Evolutionary conservation across 345 rosid species (phyloP).

Genomic region (Rhodomyrtus tomentosa): DNA sequence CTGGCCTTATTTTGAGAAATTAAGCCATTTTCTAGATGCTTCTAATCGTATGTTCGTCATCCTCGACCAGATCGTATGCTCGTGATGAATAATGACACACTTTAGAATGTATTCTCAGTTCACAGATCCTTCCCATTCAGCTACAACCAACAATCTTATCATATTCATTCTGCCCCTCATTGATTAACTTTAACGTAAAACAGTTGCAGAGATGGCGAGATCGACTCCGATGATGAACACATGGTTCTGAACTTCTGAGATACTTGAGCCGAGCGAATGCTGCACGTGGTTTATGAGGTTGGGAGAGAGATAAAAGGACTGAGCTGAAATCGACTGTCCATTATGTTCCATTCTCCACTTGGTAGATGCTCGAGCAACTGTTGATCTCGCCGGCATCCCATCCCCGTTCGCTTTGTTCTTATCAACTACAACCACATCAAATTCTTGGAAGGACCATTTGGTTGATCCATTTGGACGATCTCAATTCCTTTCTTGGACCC

Average conservation of each 20-base stretch:
- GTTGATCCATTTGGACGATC: conserved; percentile 54
- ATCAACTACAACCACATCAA: conserved; percentile 56
- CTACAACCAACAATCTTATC: not conserved
- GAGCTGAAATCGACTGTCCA: conserved; percentile 60
- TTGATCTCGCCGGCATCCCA: conserved; percentile 69
- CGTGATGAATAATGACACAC: no score
- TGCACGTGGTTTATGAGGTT: conserved; percentile 51
- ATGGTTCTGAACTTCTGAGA: conserved; percentile 40
- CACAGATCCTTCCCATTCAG: not conserved
- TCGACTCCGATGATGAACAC: conserved; percentile 56
- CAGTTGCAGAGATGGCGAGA: conserved; percentile 26
- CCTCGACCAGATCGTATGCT: no score
- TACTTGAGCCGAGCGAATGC: conserved; percentile 38
- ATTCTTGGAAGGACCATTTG: conserved; percentile 22
- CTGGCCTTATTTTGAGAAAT: no score
- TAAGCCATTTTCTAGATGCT: no score
- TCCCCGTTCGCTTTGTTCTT: conserved; percentile 60
- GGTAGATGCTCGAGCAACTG: conserved; percentile 45
- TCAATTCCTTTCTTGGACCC: conserved; percentile 37
- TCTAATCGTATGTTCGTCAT: no score
- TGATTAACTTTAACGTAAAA: conserved; percentile 59
- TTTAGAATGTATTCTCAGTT: not conserved
- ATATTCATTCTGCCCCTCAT: not conserved
- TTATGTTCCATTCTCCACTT: conserved; percentile 44
- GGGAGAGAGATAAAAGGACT: conserved; percentile 49